phyloP scores from a whole-genome alignment of 2,329 filamentous ascomycete species.

The Trichoderma atroviride region DNA sequence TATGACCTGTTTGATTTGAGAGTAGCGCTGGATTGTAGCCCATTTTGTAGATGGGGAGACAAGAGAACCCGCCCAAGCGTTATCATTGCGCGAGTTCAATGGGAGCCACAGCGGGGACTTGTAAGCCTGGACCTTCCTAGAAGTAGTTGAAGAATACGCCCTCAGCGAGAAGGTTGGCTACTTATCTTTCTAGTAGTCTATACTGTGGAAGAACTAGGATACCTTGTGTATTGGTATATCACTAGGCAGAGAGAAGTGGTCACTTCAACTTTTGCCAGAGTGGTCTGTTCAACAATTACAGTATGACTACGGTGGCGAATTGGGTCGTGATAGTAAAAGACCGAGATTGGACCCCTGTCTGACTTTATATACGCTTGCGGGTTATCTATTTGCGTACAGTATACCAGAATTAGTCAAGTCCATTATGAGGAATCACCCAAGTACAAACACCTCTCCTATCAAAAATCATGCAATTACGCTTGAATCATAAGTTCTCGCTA shows the following conservation, averaged over 20 bases:
- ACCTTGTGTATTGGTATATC: too few relatives aligned
- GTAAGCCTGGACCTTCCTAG: neutral
- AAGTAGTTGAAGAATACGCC: neutral
- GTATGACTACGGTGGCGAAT: neutral
- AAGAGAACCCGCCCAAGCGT: neutral
- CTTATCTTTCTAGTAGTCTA: neutral
- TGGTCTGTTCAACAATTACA: too few relatives aligned
- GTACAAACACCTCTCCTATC: neutral
- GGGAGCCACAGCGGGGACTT: neutral
- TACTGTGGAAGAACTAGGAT: too few relatives aligned
- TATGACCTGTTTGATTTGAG: constrained; percentile 24
- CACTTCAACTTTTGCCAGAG: too few relatives aligned
- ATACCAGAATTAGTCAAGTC: neutral
- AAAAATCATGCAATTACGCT: neutral
- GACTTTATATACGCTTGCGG: neutral
- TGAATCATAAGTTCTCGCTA: constrained; percentile 2
- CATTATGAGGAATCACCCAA: neutral
- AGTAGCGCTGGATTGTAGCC: constrained; percentile 9
- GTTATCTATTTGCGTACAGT: neutral
- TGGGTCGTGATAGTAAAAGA: neutral
- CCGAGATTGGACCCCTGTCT: neutral
- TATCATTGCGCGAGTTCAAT: neutral
- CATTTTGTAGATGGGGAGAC: too few relatives aligned
- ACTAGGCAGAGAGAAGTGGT: too few relatives aligned
- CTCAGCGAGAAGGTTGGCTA: neutral